Evolutionary conservation across 106 monocot species (phyloP).

Genomic region (Apostasia shenzhenica): DNA sequence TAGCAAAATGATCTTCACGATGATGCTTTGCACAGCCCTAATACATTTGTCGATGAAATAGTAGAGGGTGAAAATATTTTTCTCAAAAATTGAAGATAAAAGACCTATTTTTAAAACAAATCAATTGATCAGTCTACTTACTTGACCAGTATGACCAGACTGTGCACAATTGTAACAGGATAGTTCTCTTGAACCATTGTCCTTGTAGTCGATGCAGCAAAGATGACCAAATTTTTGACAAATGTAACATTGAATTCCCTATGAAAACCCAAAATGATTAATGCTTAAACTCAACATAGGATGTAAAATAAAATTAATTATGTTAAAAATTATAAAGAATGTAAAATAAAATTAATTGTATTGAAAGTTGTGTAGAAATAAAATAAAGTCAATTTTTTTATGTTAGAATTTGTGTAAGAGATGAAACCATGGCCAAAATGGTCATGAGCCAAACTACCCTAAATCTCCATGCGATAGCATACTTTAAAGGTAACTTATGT

Average conservation of each 20-base stretch:
- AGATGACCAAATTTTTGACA: conserved; percentile 83
- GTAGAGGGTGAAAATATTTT: neutral
- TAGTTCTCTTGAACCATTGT: conserved; percentile 36
- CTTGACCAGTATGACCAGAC: conserved; percentile 73
- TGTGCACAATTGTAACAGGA: conserved; percentile 87
- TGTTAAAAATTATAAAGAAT: no score
- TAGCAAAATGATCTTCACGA: conserved; percentile 18
- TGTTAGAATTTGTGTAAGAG: no score
- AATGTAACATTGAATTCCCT: conserved; percentile 90
- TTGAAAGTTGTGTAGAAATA: no score
- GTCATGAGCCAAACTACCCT: no score
- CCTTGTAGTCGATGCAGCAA: conserved; percentile 58
- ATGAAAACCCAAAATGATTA: conserved; percentile 12
- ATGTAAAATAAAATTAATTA: no score
- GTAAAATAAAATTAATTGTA: no score
- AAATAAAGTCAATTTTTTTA: neutral
- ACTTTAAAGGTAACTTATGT: neutral
- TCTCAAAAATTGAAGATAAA: neutral
- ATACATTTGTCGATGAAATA: conserved; percentile 1
- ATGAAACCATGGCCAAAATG: neutral
- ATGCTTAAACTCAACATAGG: neutral
- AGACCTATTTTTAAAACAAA: neutral
- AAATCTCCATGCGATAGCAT: neutral
- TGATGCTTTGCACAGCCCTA: conserved; percentile 81
- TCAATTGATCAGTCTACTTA: conserved; percentile 26